These are phyloP conservation scores for Byssothecium circinans DNA, from an alignment of 2,329 filamentous ascomycete genomes.

Conservation along the genomic window DNA sequence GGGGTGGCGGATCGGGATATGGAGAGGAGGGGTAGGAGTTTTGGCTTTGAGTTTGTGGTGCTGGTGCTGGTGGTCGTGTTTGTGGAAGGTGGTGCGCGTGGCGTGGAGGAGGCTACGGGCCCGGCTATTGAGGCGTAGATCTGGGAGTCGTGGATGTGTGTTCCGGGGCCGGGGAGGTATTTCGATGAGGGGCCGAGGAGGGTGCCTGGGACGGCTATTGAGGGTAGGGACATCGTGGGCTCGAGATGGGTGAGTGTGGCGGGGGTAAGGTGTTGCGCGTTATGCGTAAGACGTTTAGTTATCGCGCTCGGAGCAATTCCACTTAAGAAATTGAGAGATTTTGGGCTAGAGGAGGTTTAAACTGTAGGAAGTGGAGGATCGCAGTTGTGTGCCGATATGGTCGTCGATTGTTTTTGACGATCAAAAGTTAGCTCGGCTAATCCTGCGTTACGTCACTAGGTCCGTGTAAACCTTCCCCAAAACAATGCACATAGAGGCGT, in stretches of 20 bases:
- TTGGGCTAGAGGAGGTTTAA: no score
- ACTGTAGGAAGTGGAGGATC: background rate
- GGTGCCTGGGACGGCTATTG: slow-evolving; percentile 77
- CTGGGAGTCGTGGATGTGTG: slow-evolving; percentile 74
- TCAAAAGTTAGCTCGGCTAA: slow-evolving; percentile 22
- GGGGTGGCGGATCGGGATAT: slow-evolving; percentile 29
- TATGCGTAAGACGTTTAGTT: no score
- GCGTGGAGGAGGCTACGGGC: slow-evolving; percentile 53
- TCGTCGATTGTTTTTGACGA: slow-evolving; percentile 32
- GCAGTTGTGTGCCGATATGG: no score
- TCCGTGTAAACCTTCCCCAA: slow-evolving; percentile 3
- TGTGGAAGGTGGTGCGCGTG: no score
- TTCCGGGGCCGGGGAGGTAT: slow-evolving; percentile 77
- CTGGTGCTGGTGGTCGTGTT: slow-evolving; percentile 46
- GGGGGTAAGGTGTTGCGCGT: background rate
- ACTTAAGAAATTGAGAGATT: no score
- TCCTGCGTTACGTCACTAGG: slow-evolving; percentile 12
- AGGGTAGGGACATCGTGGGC: slow-evolving; percentile 37
- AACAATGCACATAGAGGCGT: background rate
- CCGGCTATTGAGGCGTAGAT: slow-evolving; percentile 85
- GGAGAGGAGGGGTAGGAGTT: slow-evolving; percentile 40
- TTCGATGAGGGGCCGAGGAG: slow-evolving; percentile 68
- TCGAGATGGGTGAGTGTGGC: background rate
- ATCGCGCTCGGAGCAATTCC: no score
- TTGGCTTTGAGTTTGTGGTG: slow-evolving; percentile 53